These are phyloP conservation scores for Peltaster fructicola DNA, from an alignment of 2,329 filamentous ascomycete species.

Conservation along the genomic window DNA sequence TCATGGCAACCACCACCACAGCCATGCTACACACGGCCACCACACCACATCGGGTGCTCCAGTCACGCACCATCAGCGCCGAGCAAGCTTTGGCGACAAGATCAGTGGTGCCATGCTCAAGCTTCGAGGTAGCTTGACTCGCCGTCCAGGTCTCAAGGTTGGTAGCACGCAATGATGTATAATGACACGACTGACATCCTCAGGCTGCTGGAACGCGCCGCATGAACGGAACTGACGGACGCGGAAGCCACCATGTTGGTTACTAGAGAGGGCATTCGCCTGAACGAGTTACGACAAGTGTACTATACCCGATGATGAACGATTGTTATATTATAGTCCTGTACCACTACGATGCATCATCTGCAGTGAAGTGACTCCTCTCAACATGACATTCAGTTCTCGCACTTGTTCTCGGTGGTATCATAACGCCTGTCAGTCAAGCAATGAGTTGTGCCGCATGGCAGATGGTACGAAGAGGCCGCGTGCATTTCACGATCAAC, in stretches of 20 bases:
- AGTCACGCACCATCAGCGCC: conserved; percentile 44
- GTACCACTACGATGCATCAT: no score
- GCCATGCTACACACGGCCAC: conserved; percentile 28
- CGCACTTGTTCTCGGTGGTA: no score
- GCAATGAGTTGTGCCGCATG: no score
- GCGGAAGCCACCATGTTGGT: conserved; percentile 10
- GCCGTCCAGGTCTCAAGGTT: conserved; percentile 54
- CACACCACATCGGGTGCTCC: conserved; percentile 20
- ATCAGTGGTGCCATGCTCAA: conserved; percentile 58
- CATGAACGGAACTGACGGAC: conserved; percentile 20
- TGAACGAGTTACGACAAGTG: no score
- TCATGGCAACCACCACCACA: conserved; percentile 10
- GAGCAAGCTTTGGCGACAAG: conserved; percentile 58
- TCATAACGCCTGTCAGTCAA: no score
- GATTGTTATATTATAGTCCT: no score
- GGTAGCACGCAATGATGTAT: conserved; percentile 4
- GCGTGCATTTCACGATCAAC: no score
- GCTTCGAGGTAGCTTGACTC: conserved; percentile 51
- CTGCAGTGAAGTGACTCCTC: no score
- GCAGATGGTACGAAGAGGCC: no score
- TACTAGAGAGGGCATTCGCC: no score
- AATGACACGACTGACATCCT: background rate
- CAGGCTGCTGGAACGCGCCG: conserved; percentile 19
- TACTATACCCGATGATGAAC: no score
- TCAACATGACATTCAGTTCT: no score